These are phyloP conservation scores for Hanseniaspora taiwanica DNA, from an alignment of 805 yeast genomes.

Conservation along the genomic window DNA sequence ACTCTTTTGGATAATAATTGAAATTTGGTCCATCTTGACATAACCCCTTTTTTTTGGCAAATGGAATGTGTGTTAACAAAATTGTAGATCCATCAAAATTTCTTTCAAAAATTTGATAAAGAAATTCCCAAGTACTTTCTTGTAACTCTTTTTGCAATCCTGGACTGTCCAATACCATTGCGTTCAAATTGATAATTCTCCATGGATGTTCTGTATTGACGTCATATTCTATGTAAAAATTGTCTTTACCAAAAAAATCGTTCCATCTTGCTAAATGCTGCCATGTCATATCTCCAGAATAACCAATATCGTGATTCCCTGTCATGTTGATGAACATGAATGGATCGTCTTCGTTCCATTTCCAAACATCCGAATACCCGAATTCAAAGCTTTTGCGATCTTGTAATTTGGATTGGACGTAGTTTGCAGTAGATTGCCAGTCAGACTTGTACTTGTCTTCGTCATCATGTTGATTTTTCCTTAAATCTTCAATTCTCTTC, in stretches of 20 bases:
- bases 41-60: conserved; percentile 67
- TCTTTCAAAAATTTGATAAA: conserved; percentile 41
- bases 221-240: conserved; percentile 65
- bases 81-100: conserved; percentile 69
- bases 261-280: conserved; percentile 78
- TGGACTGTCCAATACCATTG: conserved; percentile 82
- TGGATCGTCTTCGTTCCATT: conserved; percentile 46
- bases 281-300: conserved; percentile 85
- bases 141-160: conserved; percentile 62
- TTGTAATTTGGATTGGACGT: conserved; percentile 8
- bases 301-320: conserved; percentile 95
- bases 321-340: conserved; percentile 72
- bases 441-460: conserved; percentile 16
- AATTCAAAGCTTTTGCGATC: conserved; percentile 25
- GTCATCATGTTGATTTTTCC: conserved; percentile 14
- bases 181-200: conserved; percentile 80
- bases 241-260: conserved; percentile 68
- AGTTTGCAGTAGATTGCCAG: conserved; percentile 19
- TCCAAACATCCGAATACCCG: conserved; percentile 48
- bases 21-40: conserved; percentile 81
- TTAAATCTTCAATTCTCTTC: conserved; percentile 23
- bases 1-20: conserved; percentile 39
- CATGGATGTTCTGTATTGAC: conserved; percentile 55
- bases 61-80: conserved; percentile 78
- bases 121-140: conserved; percentile 58